phyloP scores from a whole-genome alignment of 2,329 filamentous ascomycete species.

The Fusarium tuaranense region DNA sequence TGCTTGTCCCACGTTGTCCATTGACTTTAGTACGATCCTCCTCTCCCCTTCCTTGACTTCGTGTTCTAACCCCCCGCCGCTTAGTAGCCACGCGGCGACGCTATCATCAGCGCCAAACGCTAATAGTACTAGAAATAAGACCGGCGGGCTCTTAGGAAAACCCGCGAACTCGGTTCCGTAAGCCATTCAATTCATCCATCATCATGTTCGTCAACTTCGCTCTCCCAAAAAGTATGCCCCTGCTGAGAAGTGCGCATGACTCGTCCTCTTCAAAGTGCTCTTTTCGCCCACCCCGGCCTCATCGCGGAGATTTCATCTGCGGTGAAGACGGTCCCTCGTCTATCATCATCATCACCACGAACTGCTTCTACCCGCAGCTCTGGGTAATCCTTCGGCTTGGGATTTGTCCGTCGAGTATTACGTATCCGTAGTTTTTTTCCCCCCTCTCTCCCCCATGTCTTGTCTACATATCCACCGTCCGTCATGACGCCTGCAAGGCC shows the following conservation, averaged over 20 bases:
- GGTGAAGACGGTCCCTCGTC: slow-evolving; percentile 13
- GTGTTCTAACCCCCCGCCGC: background rate
- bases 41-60: background rate
- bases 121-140: slow-evolving; percentile 3
- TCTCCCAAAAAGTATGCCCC: background rate
- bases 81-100: slow-evolving; percentile 10
- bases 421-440: background rate
- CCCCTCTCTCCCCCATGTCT: background rate
- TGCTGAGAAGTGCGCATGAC: slow-evolving; percentile 26
- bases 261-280: slow-evolving; percentile 7
- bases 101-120: slow-evolving; percentile 7
- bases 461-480: slow-evolving; percentile 6
- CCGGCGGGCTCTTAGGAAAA: background rate
- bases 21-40: slow-evolving; percentile 7
- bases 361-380: background rate
- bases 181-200: background rate
- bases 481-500: slow-evolving; percentile 8
- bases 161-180: slow-evolving; percentile 7
- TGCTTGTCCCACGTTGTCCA: background rate
- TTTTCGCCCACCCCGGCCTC: background rate
- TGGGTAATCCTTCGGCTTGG: background rate
- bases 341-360: slow-evolving; percentile 24
- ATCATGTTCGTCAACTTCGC: slow-evolving; percentile 1
- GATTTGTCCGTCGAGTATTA: background rate
- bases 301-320: slow-evolving; percentile 29